Conservation (phyloP, 2,329 filamentous ascomycete genomes). For the Fusarium bactridioides region DNA sequence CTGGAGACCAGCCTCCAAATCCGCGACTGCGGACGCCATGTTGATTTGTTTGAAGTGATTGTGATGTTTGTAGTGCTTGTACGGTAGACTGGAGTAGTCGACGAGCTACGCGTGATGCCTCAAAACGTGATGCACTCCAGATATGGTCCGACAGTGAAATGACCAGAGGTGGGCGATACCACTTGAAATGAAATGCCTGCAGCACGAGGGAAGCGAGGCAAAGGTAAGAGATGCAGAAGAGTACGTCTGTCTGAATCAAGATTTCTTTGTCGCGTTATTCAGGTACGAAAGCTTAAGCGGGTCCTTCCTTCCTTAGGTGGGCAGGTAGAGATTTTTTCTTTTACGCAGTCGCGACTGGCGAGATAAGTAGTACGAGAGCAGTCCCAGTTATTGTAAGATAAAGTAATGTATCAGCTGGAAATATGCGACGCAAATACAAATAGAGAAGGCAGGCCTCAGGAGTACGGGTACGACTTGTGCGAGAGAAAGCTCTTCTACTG, state of each 20-base stretch:
- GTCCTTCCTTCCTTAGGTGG: slow-evolving; percentile 21
- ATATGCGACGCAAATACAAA: slow-evolving; percentile 36
- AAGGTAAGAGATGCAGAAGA: slow-evolving; percentile 1
- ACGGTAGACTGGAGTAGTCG: slow-evolving; percentile 18
- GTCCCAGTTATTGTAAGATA: slow-evolving; percentile 1
- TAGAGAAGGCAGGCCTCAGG: slow-evolving; percentile 38
- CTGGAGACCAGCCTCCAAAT: slow-evolving; percentile 89
- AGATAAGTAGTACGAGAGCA: slow-evolving; percentile 34
- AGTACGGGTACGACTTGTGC: slow-evolving; percentile 39
- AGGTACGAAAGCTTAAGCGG: slow-evolving; percentile 36
- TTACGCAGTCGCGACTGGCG: slow-evolving; percentile 42
- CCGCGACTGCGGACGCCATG: slow-evolving; percentile 87
- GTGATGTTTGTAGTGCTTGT: slow-evolving; percentile 30
- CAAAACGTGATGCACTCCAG: slow-evolving; percentile 25
- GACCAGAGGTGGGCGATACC: slow-evolving; percentile 21
- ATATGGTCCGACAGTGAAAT: slow-evolving; percentile 6
- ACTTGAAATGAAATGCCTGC: slow-evolving; percentile 18
- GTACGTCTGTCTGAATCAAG: slow-evolving; percentile 14
- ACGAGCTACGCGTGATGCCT: slow-evolving; percentile 36
- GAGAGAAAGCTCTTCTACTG: slow-evolving; percentile 42
- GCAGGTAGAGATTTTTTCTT: slow-evolving; percentile 21
- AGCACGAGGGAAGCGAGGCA: slow-evolving; percentile 26
- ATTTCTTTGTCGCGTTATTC: slow-evolving; percentile 28
- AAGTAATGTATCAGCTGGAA: slow-evolving; percentile 11
- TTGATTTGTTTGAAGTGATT: slow-evolving; percentile 35